phyloP scores from a whole-genome alignment of 805 yeast species.

The Maudiozyma bulderi region DNA sequence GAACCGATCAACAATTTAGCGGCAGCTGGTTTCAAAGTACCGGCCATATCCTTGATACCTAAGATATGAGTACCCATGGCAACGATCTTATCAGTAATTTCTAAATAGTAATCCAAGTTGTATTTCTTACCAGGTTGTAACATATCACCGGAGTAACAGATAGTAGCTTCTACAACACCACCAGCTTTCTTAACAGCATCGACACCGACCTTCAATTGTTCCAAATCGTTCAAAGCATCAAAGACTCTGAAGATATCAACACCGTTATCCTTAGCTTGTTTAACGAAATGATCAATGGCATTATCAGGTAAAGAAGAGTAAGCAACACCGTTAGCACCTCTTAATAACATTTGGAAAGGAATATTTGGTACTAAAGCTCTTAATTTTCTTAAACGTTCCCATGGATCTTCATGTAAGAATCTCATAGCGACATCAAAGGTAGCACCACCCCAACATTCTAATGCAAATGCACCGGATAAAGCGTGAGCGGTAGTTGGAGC shows the following conservation, averaged over 20 bases:
- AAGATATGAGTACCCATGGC: slow-evolving; percentile 91
- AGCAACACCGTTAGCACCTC: slow-evolving; percentile 99
- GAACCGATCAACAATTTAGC: slow-evolving; percentile 73
- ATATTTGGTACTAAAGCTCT: slow-evolving; percentile 91
- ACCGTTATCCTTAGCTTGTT: slow-evolving; percentile 91
- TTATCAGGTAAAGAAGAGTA: slow-evolving; percentile 96
- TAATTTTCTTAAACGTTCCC: slow-evolving; percentile 87
- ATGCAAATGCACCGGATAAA: slow-evolving; percentile 78
- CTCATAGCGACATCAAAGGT: slow-evolving; percentile 98
- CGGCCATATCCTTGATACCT: slow-evolving; percentile 99
- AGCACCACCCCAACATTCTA: slow-evolving; percentile 99
- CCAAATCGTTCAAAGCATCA: slow-evolving; percentile 94
- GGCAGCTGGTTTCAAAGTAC: slow-evolving; percentile 93
- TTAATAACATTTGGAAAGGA: slow-evolving; percentile 97
- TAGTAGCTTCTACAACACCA: slow-evolving; percentile 97
- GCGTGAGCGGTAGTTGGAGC: slow-evolving; percentile 94
- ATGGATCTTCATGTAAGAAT: slow-evolving; percentile 96
- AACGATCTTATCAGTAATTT: slow-evolving; percentile 74
- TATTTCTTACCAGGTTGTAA: slow-evolving; percentile 90
- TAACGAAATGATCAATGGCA: slow-evolving; percentile 94
- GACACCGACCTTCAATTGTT: slow-evolving; percentile 93
- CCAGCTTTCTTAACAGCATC: slow-evolving; percentile 97
- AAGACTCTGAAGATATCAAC: slow-evolving; percentile 97
- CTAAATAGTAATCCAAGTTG: slow-evolving; percentile 81
- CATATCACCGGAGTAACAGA: slow-evolving; percentile 99